phyloP scores from a whole-genome alignment of 148 eudicot genomes.

The Rhododendron vialii region DNA sequence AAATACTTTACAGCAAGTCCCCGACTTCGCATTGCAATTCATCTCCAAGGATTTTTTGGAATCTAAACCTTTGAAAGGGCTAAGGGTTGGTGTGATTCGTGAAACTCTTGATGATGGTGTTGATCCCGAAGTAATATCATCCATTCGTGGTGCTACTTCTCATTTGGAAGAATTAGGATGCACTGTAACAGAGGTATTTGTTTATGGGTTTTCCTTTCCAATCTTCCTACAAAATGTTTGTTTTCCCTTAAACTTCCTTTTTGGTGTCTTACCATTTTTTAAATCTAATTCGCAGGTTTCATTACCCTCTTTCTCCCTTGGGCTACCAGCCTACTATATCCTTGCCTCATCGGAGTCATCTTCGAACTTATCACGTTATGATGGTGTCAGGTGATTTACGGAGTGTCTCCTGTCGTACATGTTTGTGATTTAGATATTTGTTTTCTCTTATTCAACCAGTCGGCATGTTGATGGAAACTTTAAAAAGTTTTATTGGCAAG shows the following conservation, averaged over 20 bases:
- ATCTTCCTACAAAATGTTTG: background rate
- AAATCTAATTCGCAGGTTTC: conserved; percentile 54
- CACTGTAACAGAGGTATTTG: conserved; percentile 68
- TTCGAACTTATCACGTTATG: conserved; percentile 93
- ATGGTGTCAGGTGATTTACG: conserved; percentile 68
- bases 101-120: conserved; percentile 92
- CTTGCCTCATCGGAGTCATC: conserved; percentile 97
- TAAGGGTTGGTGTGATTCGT: conserved; percentile 79
- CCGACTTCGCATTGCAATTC: conserved; percentile 65
- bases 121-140: conserved; percentile 63
- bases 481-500: background rate
- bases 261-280: background rate
- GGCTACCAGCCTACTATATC: conserved; percentile 94
- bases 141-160: conserved; percentile 63
- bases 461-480: background rate
- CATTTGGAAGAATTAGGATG: conserved; percentile 93
- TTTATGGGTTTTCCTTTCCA: conserved; percentile 7
- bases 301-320: conserved; percentile 88
- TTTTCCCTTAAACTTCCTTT: background rate
- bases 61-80: conserved; percentile 82
- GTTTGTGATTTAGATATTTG: background rate
- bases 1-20: conserved; percentile 57
- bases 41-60: conserved; percentile 47
- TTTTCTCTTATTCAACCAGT: background rate
- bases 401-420: background rate